Conservation (phyloP, 257 asterid species). For the Fraxinus anomala region DNA sequence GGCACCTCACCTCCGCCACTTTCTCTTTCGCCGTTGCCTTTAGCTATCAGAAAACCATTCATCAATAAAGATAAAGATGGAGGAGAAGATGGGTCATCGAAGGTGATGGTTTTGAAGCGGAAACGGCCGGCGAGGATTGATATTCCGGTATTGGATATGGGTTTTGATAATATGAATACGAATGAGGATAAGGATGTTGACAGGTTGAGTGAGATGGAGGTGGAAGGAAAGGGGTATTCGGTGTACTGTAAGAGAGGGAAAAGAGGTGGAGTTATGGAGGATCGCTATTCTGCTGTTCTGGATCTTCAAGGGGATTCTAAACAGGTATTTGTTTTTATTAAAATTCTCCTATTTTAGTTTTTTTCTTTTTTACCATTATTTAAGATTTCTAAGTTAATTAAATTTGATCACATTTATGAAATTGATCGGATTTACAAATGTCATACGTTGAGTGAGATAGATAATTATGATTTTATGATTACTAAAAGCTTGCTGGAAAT, state of each 20-base stretch:
- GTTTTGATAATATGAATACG: slow-evolving; percentile 32
- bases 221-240: slow-evolving; percentile 70
- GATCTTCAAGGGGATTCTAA: slow-evolving; percentile 55
- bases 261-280: slow-evolving; percentile 74
- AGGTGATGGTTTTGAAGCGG: slow-evolving; percentile 50
- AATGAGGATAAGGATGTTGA: slow-evolving; percentile 25
- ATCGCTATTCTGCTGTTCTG: slow-evolving; percentile 67
- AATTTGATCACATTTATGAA: neutral
- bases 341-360: neutral
- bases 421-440: neutral
- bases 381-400: neutral
- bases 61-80: neutral
- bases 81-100: slow-evolving; percentile 34
- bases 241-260: slow-evolving; percentile 84
- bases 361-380: neutral
- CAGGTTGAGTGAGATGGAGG: slow-evolving; percentile 46
- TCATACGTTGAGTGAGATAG: too few species aligned
- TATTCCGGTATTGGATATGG: slow-evolving; percentile 38
- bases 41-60: neutral
- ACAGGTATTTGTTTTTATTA: slow-evolving; percentile 41
- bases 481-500: too few species aligned
- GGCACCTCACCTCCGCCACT: slow-evolving; percentile 60
- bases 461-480: too few species aligned
- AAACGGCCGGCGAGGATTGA: slow-evolving; percentile 62
- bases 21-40: slow-evolving; percentile 36